Base-by-base conservation (phyloP, 2,329 filamentous ascomycete genomes). In the Hyphodiscus sp. region DNA sequence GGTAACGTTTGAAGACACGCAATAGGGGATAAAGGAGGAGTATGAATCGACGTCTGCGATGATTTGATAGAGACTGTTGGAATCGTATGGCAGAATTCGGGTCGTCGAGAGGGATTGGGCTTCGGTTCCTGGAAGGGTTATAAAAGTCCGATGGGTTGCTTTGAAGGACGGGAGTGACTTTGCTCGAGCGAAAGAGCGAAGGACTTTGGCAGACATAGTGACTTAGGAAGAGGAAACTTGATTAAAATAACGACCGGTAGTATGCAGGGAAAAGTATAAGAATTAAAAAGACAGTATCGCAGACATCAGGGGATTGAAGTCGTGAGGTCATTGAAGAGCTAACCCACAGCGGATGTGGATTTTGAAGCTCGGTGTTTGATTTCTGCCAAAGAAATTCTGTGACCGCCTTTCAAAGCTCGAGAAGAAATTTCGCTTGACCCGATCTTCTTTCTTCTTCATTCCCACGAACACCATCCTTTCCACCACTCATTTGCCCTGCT, bases 41-140 rank as follows among this genome's bases (percentile, higher is more conserved):
- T 99, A 99, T 58, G 82, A 83, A 70, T 89, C 82, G 60, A 99
- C 84, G 71, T 96, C 90, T 72, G 91, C 84, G 69, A 99, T 91
- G 51, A 96, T 80, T 61, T 78, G 76, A 80, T 94, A 99, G 62
- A 99, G 83, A 1, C 82, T 76, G 4, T 71, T 65, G 30, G 83
- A 75, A 0, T 84, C 73, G 75, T 95, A 95, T 15, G 88, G 87
- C 15, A 97, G 85, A 3, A 79, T 86, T 57, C 90, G 87, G 19
- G 79, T 77, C 11, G 90, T 91, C 49, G 80, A 82, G 53, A 97
- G 78, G 59, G 75, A 81, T 67, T 91, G 88, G 6, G 69, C 70
- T 43, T 66, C 63, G 20, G 67, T 61, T 60, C 63, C 62, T 47
- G 71, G 71, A 52, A 68, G 63, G 41, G 66, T 65, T 57, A 71